Conservation (phyloP, 2,329 filamentous ascomycete species). For the Penicillium occitanis region DNA sequence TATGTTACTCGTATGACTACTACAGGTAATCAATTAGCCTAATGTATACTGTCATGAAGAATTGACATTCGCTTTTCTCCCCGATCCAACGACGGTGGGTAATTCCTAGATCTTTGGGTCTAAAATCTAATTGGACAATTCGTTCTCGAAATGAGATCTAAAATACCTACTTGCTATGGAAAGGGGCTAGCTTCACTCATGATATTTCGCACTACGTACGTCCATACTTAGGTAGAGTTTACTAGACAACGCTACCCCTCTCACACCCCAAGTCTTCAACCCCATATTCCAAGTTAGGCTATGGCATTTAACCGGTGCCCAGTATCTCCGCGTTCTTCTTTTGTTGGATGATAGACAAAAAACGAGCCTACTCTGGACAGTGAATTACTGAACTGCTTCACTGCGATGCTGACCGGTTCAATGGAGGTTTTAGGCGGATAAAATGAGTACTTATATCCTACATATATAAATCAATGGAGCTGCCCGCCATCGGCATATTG, state of each 20-base stretch:
- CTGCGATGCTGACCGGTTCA: background rate
- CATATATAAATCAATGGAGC: background rate
- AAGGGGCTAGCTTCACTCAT: background rate
- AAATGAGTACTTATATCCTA: background rate
- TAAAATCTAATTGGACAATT: background rate
- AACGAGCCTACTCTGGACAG: background rate
- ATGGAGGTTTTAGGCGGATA: background rate
- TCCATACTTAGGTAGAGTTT: background rate
- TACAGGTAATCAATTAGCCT: background rate
- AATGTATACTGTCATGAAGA: background rate
- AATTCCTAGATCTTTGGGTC: background rate
- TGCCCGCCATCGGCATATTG: background rate
- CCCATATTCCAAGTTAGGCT: background rate
- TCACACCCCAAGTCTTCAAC: background rate
- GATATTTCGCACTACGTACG: background rate
- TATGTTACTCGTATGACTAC: background rate
- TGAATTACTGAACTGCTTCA: background rate
- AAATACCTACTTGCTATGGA: background rate
- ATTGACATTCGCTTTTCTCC: background rate
- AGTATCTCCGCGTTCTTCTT: background rate
- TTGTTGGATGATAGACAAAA: background rate
- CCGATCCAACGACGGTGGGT: background rate
- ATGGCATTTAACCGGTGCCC: background rate
- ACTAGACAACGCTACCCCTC: background rate
- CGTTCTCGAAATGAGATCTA: background rate